Evolutionary conservation across 495 filamentous ascomycete species (phyloP).

Genomic region (Amorphotheca resinae): DNA sequence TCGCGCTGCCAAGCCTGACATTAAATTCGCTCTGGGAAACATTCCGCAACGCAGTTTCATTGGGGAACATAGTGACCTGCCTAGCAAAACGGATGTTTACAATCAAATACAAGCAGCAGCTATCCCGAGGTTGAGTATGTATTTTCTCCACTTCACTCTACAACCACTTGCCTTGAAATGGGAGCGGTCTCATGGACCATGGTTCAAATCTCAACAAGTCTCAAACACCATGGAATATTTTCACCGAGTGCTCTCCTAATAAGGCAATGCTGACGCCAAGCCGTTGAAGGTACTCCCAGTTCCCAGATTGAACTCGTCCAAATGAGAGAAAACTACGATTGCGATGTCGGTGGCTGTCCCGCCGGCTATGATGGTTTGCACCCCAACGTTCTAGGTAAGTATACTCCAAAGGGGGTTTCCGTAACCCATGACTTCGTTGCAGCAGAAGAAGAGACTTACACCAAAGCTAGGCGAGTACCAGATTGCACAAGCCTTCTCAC

Average conservation of each 20-base stretch:
- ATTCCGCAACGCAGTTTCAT: constrained; percentile 20
- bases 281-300: constrained; percentile 17
- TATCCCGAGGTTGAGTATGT: not conserved
- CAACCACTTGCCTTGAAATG: constrained; percentile 18
- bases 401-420: not conserved
- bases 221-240: no score
- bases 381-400: constrained; percentile 26
- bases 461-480: constrained; percentile 1
- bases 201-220: no score
- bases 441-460: not conserved
- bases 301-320: constrained; percentile 1
- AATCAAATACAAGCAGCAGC: constrained; percentile 18
- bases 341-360: constrained; percentile 7
- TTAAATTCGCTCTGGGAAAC: constrained; percentile 23
- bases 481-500: constrained; percentile 3
- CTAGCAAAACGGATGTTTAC: constrained; percentile 19
- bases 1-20: constrained; percentile 12
- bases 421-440: not conserved
- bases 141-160: no score
- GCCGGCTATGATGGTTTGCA: constrained; percentile 28
- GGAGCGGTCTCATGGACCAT: not conserved
- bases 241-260: not conserved
- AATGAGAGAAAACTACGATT: not conserved
- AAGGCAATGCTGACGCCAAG: not conserved
- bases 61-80: constrained; percentile 15